Percentiles rank a stretch among this genome's conserved stretches.
Evolutionary conservation across 345 rosid species (phyloP).

Genomic region (Eucalyptus polybractea): DNA sequence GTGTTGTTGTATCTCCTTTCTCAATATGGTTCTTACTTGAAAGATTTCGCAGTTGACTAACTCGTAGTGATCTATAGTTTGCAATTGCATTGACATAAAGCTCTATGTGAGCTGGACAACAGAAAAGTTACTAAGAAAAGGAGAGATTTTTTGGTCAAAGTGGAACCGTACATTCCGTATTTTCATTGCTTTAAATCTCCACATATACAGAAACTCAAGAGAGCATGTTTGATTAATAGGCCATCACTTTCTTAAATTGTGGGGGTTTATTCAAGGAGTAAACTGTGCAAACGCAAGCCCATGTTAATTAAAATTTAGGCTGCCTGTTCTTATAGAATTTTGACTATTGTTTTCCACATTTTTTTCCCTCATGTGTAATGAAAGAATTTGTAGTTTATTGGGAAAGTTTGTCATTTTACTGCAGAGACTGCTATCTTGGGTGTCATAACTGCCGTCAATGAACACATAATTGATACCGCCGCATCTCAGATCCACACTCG

Average conservation of each 20-base stretch:
- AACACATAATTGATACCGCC: conserved; percentile 68
- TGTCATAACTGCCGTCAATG: conserved; percentile 65
- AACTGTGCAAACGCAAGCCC: neutral
- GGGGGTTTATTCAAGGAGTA: neutral
- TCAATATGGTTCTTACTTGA: neutral
- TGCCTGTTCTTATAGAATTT: neutral
- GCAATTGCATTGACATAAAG: neutral
- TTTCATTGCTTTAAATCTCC: neutral
- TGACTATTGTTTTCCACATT: neutral
- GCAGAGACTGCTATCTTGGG: conserved; percentile 83
- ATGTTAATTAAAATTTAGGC: neutral
- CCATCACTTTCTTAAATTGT: neutral
- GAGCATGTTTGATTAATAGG: neutral
- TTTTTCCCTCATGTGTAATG: neutral
- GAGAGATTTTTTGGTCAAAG: no score
- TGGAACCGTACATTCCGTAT: neutral
- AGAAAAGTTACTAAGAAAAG: neutral
- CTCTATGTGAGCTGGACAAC: neutral
- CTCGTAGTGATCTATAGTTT: neutral
- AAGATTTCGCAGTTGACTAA: neutral
- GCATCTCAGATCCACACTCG: conserved; percentile 22
- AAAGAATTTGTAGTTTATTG: neutral
- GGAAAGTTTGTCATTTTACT: conserved; percentile 10
- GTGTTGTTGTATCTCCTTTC: neutral
- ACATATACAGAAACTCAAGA: neutral